Percentiles rank a stretch among this genome's conserved stretches.
These are phyloP conservation scores for Flueggea neowawraea DNA, from an alignment of 441 rosid genomes.

Conservation along the genomic window DNA sequence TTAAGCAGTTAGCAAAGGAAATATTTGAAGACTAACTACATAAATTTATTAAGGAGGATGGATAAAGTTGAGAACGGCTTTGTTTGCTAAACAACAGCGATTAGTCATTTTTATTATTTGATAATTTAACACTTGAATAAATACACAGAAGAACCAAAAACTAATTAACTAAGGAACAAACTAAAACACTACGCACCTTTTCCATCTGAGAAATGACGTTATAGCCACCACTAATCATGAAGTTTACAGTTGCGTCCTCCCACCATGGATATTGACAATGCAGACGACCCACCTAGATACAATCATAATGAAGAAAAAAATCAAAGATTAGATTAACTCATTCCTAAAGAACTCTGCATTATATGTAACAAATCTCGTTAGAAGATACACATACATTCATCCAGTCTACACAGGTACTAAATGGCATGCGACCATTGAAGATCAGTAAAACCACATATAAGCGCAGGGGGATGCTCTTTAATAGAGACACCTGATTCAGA, in stretches of 20 bases:
- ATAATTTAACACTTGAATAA: no score
- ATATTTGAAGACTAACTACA: no score
- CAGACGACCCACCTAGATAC: conserved; percentile 64
- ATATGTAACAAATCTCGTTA: neutral
- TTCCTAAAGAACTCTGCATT: no score
- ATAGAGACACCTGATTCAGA: conserved; percentile 44
- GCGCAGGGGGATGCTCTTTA: conserved; percentile 73
- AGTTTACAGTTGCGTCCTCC: conserved; percentile 74
- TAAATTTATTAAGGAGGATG: no score
- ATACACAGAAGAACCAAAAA: no score
- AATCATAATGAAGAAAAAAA: conserved; percentile 5
- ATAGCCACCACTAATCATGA: conserved; percentile 81
- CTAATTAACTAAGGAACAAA: neutral
- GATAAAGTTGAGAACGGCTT: no score
- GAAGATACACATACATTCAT: conserved; percentile 51
- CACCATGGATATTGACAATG: conserved; percentile 88
- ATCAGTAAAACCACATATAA: conserved; percentile 50
- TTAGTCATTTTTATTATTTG: no score
- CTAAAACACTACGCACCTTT: conserved; percentile 36
- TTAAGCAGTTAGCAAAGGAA: no score
- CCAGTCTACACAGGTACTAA: conserved; percentile 67
- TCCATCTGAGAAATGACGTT: conserved; percentile 48
- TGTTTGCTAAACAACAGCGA: no score
- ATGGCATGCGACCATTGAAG: conserved; percentile 39
- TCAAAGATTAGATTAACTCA: conserved; percentile 2